phyloP scores from a whole-genome alignment of 2,329 filamentous ascomycete species.

The Metarhizium humberi region DNA sequence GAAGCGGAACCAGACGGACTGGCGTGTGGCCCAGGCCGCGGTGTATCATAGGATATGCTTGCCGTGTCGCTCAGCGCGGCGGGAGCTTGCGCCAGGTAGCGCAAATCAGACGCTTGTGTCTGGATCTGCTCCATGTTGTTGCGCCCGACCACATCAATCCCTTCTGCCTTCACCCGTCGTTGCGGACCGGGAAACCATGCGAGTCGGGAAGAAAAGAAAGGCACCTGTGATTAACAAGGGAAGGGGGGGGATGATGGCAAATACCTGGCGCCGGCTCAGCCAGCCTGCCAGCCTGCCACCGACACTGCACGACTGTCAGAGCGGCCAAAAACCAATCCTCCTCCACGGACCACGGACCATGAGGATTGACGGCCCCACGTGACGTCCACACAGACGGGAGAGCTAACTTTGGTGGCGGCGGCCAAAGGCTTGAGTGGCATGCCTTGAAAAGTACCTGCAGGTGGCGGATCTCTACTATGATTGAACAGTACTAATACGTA shows the following conservation, averaged over 20 bases:
- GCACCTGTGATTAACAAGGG: neutral
- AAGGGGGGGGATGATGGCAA: neutral
- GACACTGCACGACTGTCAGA: neutral
- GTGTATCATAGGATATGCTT: slow-evolving; percentile 23
- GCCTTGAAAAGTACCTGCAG: too few species aligned
- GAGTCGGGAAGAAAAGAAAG: neutral
- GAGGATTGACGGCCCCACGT: neutral
- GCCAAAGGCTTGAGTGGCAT: neutral
- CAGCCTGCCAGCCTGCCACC: neutral
- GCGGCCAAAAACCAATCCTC: neutral
- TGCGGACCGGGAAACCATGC: neutral
- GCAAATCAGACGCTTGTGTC: slow-evolving; percentile 44
- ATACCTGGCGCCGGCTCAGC: too few species aligned
- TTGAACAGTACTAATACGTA: too few species aligned
- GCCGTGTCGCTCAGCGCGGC: slow-evolving; percentile 19
- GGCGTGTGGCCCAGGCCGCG: slow-evolving; percentile 20
- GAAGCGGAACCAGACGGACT: slow-evolving; percentile 29
- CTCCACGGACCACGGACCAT: neutral
- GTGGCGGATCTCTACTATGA: too few species aligned
- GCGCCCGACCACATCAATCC: slow-evolving; percentile 1
- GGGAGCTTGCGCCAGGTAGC: slow-evolving; percentile 35
- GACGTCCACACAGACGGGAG: neutral
- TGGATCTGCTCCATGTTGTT: slow-evolving; percentile 43
- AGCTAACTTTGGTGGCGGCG: neutral
- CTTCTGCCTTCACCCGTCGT: neutral